Base-by-base conservation (phyloP, 306 rosid species). In the Chamaecrista fasciculata region DNA sequence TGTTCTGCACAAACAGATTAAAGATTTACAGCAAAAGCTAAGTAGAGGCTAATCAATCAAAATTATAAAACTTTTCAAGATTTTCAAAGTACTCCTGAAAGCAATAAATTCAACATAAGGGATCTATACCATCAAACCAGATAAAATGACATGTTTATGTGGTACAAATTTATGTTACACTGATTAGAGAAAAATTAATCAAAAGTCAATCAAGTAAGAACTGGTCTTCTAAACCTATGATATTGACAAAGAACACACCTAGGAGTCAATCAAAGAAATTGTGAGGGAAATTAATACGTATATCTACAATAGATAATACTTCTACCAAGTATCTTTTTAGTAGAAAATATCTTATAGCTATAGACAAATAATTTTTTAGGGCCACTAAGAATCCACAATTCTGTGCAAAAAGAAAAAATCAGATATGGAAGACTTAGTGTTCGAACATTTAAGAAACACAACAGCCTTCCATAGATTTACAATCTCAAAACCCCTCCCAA, bases 121-220 rank as follows among this genome's bases (percentile, higher is more conserved):
- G 34, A 65, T 43, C 12, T 59, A 40, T 23, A 47, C 37, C 62
- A 72, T 43, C 62, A 67, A 67, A 67, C 56, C 62, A 44, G 46
- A 76, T 53, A 42, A 71, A 80, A 71, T 43, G 23, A 66, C 48
- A 64, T 66, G 39, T 66, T 42, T 47, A 60, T 33, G 51, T 42
- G 23, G 25, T 52, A 37, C 71, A 60, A 69, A 43, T 66, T 75
- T 59, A 25, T 72, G 58, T 58, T 64, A 48, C 60, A 34, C 57
- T 49, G 21, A 56, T 29, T 57, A 43, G 34, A 31, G 29, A 28
- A 57, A 43, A 46, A 58, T 75, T 59, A 71, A 39, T 47, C 31
- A 10, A 24, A 65, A 63, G 55, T 49, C 60, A 49, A 75, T 64
- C 74, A 49, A 48, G 47, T 19, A 24, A 58, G 31, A 8, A 31